Conservation (phyloP, 257 asterid species). For the Solanum etuberosum region DNA sequence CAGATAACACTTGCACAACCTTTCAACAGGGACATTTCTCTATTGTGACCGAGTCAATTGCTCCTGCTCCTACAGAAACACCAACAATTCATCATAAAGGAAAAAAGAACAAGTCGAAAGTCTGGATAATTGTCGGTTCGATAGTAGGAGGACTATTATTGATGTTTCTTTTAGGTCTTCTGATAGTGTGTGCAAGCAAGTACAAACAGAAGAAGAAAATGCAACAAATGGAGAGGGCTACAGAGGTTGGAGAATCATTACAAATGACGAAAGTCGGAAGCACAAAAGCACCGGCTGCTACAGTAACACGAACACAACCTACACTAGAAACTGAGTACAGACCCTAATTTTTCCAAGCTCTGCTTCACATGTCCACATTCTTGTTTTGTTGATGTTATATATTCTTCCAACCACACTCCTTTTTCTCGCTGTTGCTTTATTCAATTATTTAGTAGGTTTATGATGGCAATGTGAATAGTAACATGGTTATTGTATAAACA, state of each 20-base stretch:
- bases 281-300: conserved; percentile 37
- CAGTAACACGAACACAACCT: conserved; percentile 34
- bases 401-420: conserved; percentile 2
- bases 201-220: conserved; percentile 34
- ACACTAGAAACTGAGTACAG: conserved; percentile 30
- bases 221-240: conserved; percentile 66
- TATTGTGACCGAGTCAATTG: conserved; percentile 37
- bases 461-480: conserved; percentile 3
- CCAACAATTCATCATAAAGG: neutral
- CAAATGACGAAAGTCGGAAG: conserved; percentile 29
- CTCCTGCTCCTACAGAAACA: conserved; percentile 8
- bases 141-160: conserved; percentile 39
- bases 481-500: conserved; percentile 5
- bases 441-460: neutral
- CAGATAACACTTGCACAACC: conserved; percentile 35
- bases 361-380: neutral
- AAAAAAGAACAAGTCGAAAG: conserved; percentile 9
- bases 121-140: conserved; percentile 42
- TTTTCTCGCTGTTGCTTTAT: conserved; percentile 2
- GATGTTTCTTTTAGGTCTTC: conserved; percentile 29
- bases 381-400: conserved; percentile 5
- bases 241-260: conserved; percentile 43
- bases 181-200: conserved; percentile 25
- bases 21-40: conserved; percentile 67
- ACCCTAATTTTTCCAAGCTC: conserved; percentile 7